Evolutionary conservation across 2,329 filamentous ascomycete genomes (phyloP), one percentile per base, ranked within the genome.

Genomic region (Botrytis medusae): DNA sequence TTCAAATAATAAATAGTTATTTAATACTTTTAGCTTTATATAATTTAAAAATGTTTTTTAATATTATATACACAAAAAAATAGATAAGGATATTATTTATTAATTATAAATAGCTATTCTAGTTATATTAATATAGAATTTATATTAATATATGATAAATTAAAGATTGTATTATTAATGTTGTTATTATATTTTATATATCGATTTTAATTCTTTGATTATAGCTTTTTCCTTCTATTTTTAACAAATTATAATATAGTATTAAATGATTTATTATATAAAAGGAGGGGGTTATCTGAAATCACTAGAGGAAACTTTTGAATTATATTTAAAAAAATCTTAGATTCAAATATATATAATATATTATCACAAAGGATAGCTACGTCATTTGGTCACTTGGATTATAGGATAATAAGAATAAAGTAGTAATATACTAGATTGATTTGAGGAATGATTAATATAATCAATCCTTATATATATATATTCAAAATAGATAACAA

Each of bases 171-270:
- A n/a, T n/a, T 54, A 1, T 29, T 54, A 5, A 16, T 29, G 16
- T 7, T n/a, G 1, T 4, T 3, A 2, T 9, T 16, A 2, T 3
- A 54, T n/a, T 54, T 5, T 54, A 54, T 16, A 14, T 6, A 54
- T 54, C 12, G 4, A 16, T 2, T 54, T 2, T 4, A 54, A 54
- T 12, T 0, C 2, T 0, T 54, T 2, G 12, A 54, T 14, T 2
- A 6, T 1, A 1, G 1, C 4, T 54, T 54, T 16, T 14, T n/a
- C 4, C 4, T 16, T 1, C 6, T 1, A 37, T 1, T 54, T 54
- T 54, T 4, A 3, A 54, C 4, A 3, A 54, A 54, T 54, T 54
- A 54, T 29, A 16, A 1, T 16, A 54, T 54, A 29, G 12, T 0
- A n/a, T 1, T 54, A 0, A 54, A 54, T 6, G 2, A n/a, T 54